Evolutionary conservation across 163 green algal species (phyloP).

Genomic region (Chlamydomonas reinhardtii): DNA sequence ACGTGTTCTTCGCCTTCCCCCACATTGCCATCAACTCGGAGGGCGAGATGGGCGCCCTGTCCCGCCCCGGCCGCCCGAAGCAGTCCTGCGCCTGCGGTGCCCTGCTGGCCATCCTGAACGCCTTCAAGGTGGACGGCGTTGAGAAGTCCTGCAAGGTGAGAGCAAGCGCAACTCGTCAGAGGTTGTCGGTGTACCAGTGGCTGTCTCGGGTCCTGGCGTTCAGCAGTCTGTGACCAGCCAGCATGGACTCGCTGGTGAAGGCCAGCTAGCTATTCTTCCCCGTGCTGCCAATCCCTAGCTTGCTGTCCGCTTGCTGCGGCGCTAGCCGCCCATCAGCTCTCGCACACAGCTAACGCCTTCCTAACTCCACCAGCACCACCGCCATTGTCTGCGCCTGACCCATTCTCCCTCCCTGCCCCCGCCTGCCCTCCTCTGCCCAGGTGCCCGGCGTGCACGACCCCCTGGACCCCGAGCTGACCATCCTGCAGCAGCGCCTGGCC

Average conservation of each 20-base stretch:
- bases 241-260: no score
- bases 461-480: constrained; percentile 86
- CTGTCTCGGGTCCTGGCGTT: no score
- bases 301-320: no score
- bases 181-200: no score
- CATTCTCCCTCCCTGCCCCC: no score
- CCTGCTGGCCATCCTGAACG: constrained; percentile 72
- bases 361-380: background rate
- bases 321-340: background rate
- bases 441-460: constrained; percentile 77
- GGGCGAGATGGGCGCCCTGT: constrained; percentile 80
- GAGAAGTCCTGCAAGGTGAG: constrained; percentile 49
- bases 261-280: no score
- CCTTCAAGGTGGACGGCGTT: constrained; percentile 71
- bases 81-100: constrained; percentile 86
- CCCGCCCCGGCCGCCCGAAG: constrained; percentile 74
- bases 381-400: background rate
- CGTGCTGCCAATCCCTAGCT: no score
- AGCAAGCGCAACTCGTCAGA: no score
- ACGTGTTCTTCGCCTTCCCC: constrained; percentile 96
- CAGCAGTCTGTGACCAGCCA: no score
- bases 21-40: constrained; percentile 89
- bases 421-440: background rate
- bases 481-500: constrained; percentile 84
- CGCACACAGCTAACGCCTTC: background rate